Conservation (phyloP, 2,329 filamentous ascomycete species). For the Microdochium trichocladiopsis region DNA sequence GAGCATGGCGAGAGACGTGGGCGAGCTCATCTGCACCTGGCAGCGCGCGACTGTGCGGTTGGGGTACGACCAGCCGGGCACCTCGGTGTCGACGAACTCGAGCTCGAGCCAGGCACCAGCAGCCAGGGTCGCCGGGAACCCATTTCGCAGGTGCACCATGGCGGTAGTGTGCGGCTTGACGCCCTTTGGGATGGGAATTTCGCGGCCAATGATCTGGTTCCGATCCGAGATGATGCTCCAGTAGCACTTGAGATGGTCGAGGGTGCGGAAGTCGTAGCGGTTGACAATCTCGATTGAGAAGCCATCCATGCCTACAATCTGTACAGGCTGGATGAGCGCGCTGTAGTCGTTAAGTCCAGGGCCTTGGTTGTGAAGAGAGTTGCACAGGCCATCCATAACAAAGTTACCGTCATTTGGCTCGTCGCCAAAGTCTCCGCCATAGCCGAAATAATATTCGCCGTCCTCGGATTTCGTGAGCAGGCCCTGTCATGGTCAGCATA, state of each 20-base stretch:
- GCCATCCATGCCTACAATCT: conserved; percentile 37
- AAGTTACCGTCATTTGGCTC: conserved; percentile 53
- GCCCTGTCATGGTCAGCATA: conserved; percentile 16
- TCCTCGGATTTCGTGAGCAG: conserved; percentile 34
- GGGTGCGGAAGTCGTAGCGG: conserved; percentile 44
- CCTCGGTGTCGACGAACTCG: conserved; percentile 32
- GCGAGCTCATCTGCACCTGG: conserved; percentile 32
- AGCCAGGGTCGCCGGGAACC: background rate
- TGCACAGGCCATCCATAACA: conserved; percentile 47
- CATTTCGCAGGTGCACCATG: conserved; percentile 13
- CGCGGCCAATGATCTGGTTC: conserved; percentile 22
- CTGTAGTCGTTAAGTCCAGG: conserved; percentile 47
- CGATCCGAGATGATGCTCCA: conserved; percentile 35
- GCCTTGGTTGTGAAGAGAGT: conserved; percentile 40
- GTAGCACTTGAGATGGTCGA: conserved; percentile 40
- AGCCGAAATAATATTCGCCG: conserved; percentile 43
- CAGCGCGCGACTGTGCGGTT: conserved; percentile 46
- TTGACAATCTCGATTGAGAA: conserved; percentile 39
- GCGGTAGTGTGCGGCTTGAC: conserved; percentile 34
- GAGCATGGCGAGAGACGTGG: conserved; percentile 18
- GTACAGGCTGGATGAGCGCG: conserved; percentile 53
- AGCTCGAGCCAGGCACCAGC: conserved; percentile 35
- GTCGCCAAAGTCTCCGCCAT: conserved; percentile 57
- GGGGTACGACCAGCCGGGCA: conserved; percentile 42
- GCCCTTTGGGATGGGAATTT: conserved; percentile 31